Conservation (phyloP, 2,329 filamentous ascomycete species). For the Colletotrichum sp. region DNA sequence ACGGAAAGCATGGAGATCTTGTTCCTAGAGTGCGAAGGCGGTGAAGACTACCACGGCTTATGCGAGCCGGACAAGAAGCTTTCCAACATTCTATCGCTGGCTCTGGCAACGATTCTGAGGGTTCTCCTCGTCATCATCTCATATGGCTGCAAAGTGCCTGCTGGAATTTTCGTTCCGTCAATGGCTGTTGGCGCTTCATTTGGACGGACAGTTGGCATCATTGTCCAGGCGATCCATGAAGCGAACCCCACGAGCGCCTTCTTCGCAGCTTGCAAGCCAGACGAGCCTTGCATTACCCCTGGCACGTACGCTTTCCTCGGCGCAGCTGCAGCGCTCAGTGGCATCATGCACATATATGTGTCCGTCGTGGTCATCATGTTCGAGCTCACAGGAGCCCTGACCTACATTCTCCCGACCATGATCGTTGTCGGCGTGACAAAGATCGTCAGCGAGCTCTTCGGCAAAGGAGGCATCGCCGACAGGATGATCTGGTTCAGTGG, state of each 20-base stretch:
- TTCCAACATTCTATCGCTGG: slow-evolving; percentile 78
- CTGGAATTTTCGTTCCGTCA: slow-evolving; percentile 96
- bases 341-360: slow-evolving; percentile 98
- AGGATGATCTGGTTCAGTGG: slow-evolving; percentile 99
- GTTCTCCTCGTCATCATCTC: slow-evolving; percentile 90
- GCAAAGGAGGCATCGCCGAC: slow-evolving; percentile 96
- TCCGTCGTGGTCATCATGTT: slow-evolving; percentile 99
- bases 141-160: slow-evolving; percentile 97
- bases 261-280: slow-evolving; percentile 87
- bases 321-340: slow-evolving; percentile 87
- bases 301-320: slow-evolving; percentile 97
- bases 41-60: slow-evolving; percentile 85
- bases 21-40: slow-evolving; percentile 90
- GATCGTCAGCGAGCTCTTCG: slow-evolving; percentile 86
- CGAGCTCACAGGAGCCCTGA: slow-evolving; percentile 94
- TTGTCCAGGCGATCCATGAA: slow-evolving; percentile 89
- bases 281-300: slow-evolving; percentile 94
- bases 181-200: slow-evolving; percentile 98
- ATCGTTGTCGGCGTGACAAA: slow-evolving; percentile 98
- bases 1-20: slow-evolving; percentile 99
- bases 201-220: slow-evolving; percentile 90
- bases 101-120: slow-evolving; percentile 80
- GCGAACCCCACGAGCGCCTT: slow-evolving; percentile 82
- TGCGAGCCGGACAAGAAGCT: slow-evolving; percentile 81
- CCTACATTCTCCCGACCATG: slow-evolving; percentile 98